These are phyloP conservation scores for Dalechampia spathulata DNA, from an alignment of 441 rosid genomes.

Conservation along the genomic window DNA sequence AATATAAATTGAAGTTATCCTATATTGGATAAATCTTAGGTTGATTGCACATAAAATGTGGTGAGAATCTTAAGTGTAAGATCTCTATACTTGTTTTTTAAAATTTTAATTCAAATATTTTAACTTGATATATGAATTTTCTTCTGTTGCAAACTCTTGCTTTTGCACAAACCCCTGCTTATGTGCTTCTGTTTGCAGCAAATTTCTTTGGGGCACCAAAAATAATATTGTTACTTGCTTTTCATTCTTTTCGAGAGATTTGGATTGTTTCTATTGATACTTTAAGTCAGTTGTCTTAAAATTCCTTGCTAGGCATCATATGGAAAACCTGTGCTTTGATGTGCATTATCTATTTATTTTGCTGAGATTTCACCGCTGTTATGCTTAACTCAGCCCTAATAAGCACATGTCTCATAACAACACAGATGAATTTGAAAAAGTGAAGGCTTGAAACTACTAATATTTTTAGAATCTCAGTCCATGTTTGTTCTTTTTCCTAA, in stretches of 20 bases:
- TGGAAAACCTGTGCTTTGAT: neutral
- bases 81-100: neutral
- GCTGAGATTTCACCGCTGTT: no score
- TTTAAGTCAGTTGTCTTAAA: neutral
- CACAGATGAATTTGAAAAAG: no score
- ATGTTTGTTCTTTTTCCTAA: conserved; percentile 13
- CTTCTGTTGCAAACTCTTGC: neutral
- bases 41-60: neutral
- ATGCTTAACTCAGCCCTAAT: no score
- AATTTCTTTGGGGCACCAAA: neutral
- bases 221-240: neutral
- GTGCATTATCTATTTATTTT: neutral
- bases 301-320: neutral
- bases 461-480: conserved; percentile 15
- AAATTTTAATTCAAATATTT: neutral
- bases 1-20: neutral
- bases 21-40: neutral
- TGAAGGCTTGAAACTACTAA: neutral
- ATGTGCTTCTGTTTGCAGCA: neutral
- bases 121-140: neutral
- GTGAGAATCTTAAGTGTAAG: neutral
- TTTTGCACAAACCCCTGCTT: neutral
- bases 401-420: no score
- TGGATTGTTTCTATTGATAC: neutral
- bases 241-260: neutral